Conservation (phyloP, 2,329 filamentous ascomycete genomes). For the Didymella arachidicola region DNA sequence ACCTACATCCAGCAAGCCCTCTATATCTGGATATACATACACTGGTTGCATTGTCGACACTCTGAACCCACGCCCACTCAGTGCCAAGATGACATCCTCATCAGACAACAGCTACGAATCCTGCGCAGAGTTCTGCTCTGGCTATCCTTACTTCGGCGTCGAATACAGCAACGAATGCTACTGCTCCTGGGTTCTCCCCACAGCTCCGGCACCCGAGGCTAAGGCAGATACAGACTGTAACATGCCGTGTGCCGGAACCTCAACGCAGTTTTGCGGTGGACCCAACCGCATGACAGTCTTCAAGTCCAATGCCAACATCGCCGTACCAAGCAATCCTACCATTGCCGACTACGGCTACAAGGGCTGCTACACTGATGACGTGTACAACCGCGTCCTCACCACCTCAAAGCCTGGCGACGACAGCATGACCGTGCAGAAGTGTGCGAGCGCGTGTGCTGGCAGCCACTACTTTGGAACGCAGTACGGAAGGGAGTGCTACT, state of each 20-base stretch:
- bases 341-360: conserved; percentile 29
- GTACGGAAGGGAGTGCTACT: conserved; percentile 33
- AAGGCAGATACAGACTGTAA: conserved; percentile 27
- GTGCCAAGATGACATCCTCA: conserved; percentile 15
- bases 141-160: conserved; percentile 35
- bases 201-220: conserved; percentile 26
- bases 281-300: conserved; percentile 31
- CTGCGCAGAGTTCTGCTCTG: conserved; percentile 32
- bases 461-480: conserved; percentile 28
- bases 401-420: conserved; percentile 4
- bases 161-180: conserved; percentile 43
- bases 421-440: conserved; percentile 28
- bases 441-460: conserved; percentile 18
- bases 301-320: conserved; percentile 18
- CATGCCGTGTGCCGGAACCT: conserved; percentile 29
- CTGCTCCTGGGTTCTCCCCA: conserved; percentile 51
- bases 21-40: conserved; percentile 31
- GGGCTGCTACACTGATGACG: conserved; percentile 35
- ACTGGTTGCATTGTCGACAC: conserved; percentile 32
- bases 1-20: conserved; percentile 20
- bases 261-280: conserved; percentile 28
- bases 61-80: conserved; percentile 25
- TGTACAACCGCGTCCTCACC: conserved; percentile 25
- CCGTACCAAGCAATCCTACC: conserved; percentile 20
- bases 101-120: conserved; percentile 23